Conservation (phyloP, 345 rosid species). For the Psidium guajava region DNA sequence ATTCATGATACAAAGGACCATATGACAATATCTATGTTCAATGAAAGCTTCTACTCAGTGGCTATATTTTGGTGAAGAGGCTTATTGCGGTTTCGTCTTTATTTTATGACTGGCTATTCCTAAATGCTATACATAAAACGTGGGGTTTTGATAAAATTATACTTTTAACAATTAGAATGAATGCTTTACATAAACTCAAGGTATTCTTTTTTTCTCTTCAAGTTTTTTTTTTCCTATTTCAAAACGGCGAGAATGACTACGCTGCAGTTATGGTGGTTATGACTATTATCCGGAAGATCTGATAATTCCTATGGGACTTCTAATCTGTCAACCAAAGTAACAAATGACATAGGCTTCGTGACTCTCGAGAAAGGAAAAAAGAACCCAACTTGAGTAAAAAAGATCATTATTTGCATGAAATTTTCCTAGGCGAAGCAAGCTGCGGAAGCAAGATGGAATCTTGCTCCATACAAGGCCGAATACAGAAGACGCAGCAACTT, state of each 20-base stretch:
- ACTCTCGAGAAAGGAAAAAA: too few relatives aligned
- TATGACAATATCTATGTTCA: not conserved
- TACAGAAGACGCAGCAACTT: too few relatives aligned
- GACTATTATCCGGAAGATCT: not conserved
- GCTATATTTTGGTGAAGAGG: not conserved
- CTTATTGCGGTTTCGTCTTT: not conserved
- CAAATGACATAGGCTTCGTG: not conserved
- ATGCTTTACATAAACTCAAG: not conserved
- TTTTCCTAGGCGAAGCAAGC: too few relatives aligned
- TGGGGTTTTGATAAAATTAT: not conserved
- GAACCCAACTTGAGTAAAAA: too few relatives aligned
- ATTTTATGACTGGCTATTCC: not conserved
- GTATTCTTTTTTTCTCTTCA: not conserved
- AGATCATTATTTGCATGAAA: too few relatives aligned
- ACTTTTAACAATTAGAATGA: not conserved
- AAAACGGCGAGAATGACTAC: not conserved
- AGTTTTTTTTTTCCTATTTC: not conserved
- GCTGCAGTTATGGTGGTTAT: not conserved
- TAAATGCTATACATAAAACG: not conserved
- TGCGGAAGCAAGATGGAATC: too few relatives aligned
- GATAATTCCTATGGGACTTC: not conserved
- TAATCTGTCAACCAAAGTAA: not conserved
- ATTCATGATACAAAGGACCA: not conserved
- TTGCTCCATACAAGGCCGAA: too few relatives aligned
- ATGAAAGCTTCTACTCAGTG: not conserved